A percentile compares a stretch with the other conserved stretches of the same genome.
These are phyloP conservation scores for Penicillium sp. DNA, from an alignment of 2,329 filamentous ascomycete genomes.

Conservation along the genomic window DNA sequence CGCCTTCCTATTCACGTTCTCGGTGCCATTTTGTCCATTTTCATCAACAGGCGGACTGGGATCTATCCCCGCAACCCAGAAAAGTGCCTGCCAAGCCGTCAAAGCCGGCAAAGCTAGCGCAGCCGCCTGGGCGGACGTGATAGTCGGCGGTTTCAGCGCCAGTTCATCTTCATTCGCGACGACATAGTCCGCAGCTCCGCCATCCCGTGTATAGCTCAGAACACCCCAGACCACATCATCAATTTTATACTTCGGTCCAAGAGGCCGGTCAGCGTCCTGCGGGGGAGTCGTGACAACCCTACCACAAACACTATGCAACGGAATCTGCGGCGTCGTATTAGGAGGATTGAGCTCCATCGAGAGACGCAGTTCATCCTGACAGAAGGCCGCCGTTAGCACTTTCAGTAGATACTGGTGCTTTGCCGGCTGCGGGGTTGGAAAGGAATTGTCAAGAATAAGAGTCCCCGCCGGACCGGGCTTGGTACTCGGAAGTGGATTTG, in stretches of 20 bases:
- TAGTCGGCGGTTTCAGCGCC: conserved; percentile 38
- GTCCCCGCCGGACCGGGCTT: not conserved
- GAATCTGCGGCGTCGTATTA: conserved; percentile 36
- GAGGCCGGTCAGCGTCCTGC: conserved; percentile 28
- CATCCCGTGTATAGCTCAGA: conserved; percentile 38
- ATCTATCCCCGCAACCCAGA: conserved; percentile 36
- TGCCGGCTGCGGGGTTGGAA: conserved; percentile 38
- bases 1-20: not conserved
- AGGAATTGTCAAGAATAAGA: conserved; percentile 35
- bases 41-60: conserved; percentile 12
- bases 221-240: conserved; percentile 43
- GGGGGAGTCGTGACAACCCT: conserved; percentile 37
- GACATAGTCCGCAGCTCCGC: conserved; percentile 44
- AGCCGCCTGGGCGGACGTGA: conserved; percentile 35
- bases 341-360: conserved; percentile 25
- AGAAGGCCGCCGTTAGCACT: conserved; percentile 40
- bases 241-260: conserved; percentile 40
- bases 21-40: not conserved
- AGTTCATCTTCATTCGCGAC: conserved; percentile 41
- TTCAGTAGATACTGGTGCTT: conserved; percentile 43
- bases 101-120: conserved; percentile 41
- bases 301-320: conserved; percentile 44
- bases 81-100: conserved; percentile 46
- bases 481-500: not conserved
- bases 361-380: conserved; percentile 38